Base-by-base conservation (phyloP, 148 eudicot species). In the Persicaria tinctoria region DNA sequence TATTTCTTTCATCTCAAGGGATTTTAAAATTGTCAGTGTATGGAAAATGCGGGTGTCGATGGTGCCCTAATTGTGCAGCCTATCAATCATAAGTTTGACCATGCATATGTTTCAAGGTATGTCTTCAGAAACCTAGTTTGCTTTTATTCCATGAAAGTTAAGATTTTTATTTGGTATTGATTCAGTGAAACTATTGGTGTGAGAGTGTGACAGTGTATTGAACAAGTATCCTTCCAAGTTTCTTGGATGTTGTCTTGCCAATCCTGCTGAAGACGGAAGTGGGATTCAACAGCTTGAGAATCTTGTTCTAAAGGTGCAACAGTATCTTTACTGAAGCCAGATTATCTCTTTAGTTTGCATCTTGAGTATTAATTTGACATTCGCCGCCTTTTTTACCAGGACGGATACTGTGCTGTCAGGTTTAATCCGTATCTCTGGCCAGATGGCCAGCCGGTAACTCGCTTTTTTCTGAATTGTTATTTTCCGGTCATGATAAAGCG, bases 401-500 rank as follows among this genome's bases (percentile, higher is more conserved):
- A 93, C 81, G 93, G 97, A 62, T 93, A 89, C 81, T 82, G 91
- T 83, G 98, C 98, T 51, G 98, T 93, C 80, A 93, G 98, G 59
- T 89, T 93, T 76, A 93, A 93, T 82, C 98, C 98, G 6, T 89
- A 93, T 81, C 72, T 93, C 48, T 93, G 98, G 98, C 98, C 93
- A 57, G 83, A 94, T 44, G 90, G 89, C 78, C 87, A 93, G 59
- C 77, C 79, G 95, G 98, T 93, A 81, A 6, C 38, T 46, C 27
- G 44, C 69, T 73, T 63, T 51, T 66, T 76, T 10, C 46, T 82
- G 66, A 14, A 8, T n/a, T 51, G 68, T 64, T 6, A 3, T 51
- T 46, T 80, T 73, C 10, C 74, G n/a, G 46, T 17, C 49, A 18
- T 27, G 68, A 66, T 11, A 55, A 63, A 17, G 23, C 74, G 47